Evolutionary conservation across 2,329 filamentous ascomycete genomes (phyloP), one percentile per base, ranked within the genome.

Genomic region (Fusarium sp.): DNA sequence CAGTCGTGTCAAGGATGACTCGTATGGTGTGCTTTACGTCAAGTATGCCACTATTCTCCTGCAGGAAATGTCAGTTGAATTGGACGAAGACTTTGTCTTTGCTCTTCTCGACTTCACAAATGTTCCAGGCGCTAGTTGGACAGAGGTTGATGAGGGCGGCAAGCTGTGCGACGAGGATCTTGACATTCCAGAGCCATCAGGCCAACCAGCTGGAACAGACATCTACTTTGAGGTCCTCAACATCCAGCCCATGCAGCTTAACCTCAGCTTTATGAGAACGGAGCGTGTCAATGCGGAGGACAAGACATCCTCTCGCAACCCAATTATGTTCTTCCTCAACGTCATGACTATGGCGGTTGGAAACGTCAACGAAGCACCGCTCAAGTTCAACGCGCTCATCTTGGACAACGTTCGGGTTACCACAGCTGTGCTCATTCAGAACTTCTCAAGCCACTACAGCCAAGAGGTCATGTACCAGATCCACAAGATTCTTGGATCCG

Each of bases 321-420:
- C 97, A 1, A 87, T 99, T 79, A 98, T 98, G 94, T 99, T 98
- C 83, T 94, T 98, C 78, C 90, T 98, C 79, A 98, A 99, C 77
- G 93, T 98, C 72, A 90, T 99, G 84, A 98, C 97, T 1, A 99
- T 99, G 96, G 97, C 96, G 16, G 96, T 99, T 76, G 96, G 96
- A 70, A 99, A 99, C 76, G 94, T 99, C 84, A 99, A 99, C 76
- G 97, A 99, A 80, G 96, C 96, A 9, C 97, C 96, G 0, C 90
- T 99, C 56, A 91, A 94, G 49, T 90, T 99, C 78, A 99, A 98
- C 69, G 94, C 96, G 2, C 84, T 99, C 25, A 92, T 99, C 83
- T 83, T 99, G 25, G 96, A 99, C 80, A 99, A 99, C 75, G 94
- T 96, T 46, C 90, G 96, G 29, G 92, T 99, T 8, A 97, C 96